phyloP scores from a whole-genome alignment of 345 rosid species.

The Camelina sativa region DNA sequence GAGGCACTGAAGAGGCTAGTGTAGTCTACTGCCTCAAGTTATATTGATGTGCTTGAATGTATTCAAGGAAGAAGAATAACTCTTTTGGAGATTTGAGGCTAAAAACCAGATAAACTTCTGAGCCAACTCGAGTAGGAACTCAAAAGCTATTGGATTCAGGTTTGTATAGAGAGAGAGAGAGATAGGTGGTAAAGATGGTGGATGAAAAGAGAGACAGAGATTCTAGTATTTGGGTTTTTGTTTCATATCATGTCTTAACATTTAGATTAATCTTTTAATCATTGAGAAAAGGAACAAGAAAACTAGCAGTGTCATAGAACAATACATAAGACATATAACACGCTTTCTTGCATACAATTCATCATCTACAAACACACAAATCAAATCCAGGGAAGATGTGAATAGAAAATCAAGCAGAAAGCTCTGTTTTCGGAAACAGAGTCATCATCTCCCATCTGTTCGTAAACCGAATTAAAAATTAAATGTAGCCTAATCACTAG shows the following conservation, averaged over 20 bases:
- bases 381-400: neutral
- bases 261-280: slow-evolving; percentile 36
- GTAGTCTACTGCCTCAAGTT: slow-evolving; percentile 38
- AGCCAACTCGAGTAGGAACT: slow-evolving; percentile 34
- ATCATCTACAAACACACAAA: slow-evolving; percentile 2
- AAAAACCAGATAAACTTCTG: slow-evolving; percentile 32
- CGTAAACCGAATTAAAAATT: neutral
- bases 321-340: slow-evolving; percentile 4
- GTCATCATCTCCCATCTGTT: neutral
- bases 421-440: slow-evolving; percentile 15
- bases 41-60: neutral
- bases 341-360: neutral
- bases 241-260: slow-evolving; percentile 35
- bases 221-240: slow-evolving; percentile 30
- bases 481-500: neutral
- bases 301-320: slow-evolving; percentile 15
- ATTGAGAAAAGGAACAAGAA: slow-evolving; percentile 7
- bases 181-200: slow-evolving; percentile 31
- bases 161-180: slow-evolving; percentile 43
- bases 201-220: slow-evolving; percentile 32
- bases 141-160: slow-evolving; percentile 39
- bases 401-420: neutral
- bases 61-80: slow-evolving; percentile 33
- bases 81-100: slow-evolving; percentile 29
- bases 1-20: slow-evolving; percentile 74